phyloP scores from a whole-genome alignment of 1,284 basidiomycete genomes.

The Ustilago lituana region DNA sequence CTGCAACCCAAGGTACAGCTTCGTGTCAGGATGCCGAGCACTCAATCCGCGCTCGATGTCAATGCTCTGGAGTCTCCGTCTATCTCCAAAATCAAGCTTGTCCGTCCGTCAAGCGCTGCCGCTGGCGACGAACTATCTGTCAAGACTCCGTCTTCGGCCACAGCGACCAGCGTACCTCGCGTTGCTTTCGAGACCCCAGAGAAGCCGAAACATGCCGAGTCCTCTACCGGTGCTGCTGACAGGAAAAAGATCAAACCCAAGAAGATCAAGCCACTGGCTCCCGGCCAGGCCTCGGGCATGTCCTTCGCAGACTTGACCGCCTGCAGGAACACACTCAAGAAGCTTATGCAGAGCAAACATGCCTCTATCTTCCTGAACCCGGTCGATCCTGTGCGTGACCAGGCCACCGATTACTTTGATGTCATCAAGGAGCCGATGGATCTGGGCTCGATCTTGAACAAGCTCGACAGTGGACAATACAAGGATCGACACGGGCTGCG shows the following conservation, averaged over 20 bases:
- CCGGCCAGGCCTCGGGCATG: constrained; percentile 80
- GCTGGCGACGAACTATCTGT: constrained; percentile 17
- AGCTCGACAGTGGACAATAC: constrained; percentile 84
- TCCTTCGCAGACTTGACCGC: constrained; percentile 80
- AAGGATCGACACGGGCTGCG: constrained; percentile 84
- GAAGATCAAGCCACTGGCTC: constrained; percentile 64
- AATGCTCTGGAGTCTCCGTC: constrained; percentile 31
- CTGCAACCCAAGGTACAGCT: constrained; percentile 67
- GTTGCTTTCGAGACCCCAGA: constrained; percentile 52
- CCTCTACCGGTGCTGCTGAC: constrained; percentile 69
- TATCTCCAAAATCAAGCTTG: constrained; percentile 51
- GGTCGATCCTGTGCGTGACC: constrained; percentile 73
- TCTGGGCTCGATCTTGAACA: constrained; percentile 85
- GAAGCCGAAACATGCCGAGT: constrained; percentile 27
- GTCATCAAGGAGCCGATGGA: constrained; percentile 95
- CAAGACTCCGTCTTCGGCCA: constrained; percentile 9
- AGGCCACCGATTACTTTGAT: constrained; percentile 76
- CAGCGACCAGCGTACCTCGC: constrained; percentile 27
- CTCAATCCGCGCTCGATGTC: constrained; percentile 14
- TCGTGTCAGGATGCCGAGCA: constrained; percentile 72
- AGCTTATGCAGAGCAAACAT: constrained; percentile 75
- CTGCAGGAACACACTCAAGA: constrained; percentile 82
- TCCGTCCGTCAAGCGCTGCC: constrained; percentile 13
- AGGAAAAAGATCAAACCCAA: constrained; percentile 59
- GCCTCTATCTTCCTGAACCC: constrained; percentile 82